Percentiles rank a stretch among this genome's conserved stretches.
Conservation (phyloP, 371 early-diverging fungal genomes). For the Dichotomocladium elegans region DNA sequence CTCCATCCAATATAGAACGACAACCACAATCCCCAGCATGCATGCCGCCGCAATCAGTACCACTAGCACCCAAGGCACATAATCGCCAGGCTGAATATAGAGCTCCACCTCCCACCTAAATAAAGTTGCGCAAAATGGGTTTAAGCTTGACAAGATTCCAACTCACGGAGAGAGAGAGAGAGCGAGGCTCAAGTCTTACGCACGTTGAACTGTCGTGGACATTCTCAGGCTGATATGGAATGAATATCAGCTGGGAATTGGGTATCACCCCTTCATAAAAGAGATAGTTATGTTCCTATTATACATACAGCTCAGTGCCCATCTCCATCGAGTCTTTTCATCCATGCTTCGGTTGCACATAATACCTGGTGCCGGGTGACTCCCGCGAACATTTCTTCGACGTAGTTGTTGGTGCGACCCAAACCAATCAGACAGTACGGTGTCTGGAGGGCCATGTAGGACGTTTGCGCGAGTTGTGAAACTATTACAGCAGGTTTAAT, state of each 20-base stretch:
- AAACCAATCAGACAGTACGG: conserved; percentile 86
- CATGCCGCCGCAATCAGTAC: conserved; percentile 61
- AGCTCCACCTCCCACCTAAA: conserved; percentile 80
- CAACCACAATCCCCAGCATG: conserved; percentile 66
- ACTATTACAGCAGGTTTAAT: conserved; percentile 25
- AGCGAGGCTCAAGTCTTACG: not conserved
- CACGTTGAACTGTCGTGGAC: conserved; percentile 46
- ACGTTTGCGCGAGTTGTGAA: conserved; percentile 76
- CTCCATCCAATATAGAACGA: conserved; percentile 70
- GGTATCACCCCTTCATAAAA: conserved; percentile 86
- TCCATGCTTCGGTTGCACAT: no score
- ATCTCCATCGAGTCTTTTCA: no score
- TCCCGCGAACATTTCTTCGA: conserved; percentile 88
- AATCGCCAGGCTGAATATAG: conserved; percentile 82
- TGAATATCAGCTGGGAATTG: conserved; percentile 86
- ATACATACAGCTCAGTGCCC: not conserved
- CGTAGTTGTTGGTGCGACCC: conserved; percentile 93
- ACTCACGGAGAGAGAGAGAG: not conserved
- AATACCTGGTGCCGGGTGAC: conserved; percentile 61
- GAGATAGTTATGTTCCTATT: conserved; percentile 35
- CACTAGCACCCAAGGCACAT: conserved; percentile 73
- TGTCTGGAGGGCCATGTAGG: conserved; percentile 72
- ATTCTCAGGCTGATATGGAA: conserved; percentile 71
- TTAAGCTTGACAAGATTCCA: no score
- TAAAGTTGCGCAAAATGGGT: not conserved